These are phyloP conservation scores for Penicillium janthinellum DNA, from an alignment of 2,329 filamentous ascomycete species.

Conservation along the genomic window DNA sequence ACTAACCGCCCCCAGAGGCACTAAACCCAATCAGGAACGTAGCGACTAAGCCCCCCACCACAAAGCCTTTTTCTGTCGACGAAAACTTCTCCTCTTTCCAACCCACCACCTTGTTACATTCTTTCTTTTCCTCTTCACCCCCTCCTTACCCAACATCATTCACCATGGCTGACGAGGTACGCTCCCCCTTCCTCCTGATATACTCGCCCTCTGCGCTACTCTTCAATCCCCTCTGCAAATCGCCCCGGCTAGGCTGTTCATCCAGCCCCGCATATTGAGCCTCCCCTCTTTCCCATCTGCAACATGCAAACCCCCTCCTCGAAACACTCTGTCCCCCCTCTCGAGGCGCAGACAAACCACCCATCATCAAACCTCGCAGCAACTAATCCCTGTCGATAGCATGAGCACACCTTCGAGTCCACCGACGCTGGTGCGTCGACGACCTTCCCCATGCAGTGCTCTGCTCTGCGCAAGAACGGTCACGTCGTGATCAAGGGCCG, in stretches of 20 bases:
- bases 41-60: slow-evolving; percentile 38
- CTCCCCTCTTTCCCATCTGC: slow-evolving; percentile 21
- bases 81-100: slow-evolving; percentile 31
- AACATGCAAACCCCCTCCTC: slow-evolving; percentile 15
- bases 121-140: slow-evolving; percentile 26
- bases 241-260: slow-evolving; percentile 24
- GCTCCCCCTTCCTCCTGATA: slow-evolving; percentile 29
- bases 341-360: not conserved
- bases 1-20: slow-evolving; percentile 15
- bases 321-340: not conserved
- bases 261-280: slow-evolving; percentile 34
- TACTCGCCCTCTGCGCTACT: slow-evolving; percentile 19
- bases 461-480: slow-evolving; percentile 98
- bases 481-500: slow-evolving; percentile 98
- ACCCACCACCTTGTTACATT: slow-evolving; percentile 28
- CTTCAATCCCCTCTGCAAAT: slow-evolving; percentile 28
- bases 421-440: slow-evolving; percentile 93
- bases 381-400: slow-evolving; percentile 46
- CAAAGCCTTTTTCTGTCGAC: slow-evolving; percentile 32
- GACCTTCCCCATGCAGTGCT: slow-evolving; percentile 99
- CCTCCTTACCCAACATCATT: slow-evolving; percentile 35
- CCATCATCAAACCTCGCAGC: not conserved
- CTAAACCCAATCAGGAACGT: slow-evolving; percentile 32
- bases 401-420: slow-evolving; percentile 82
- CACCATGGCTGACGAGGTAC: slow-evolving; percentile 70